A percentile compares a stretch with the other conserved stretches of the same genome.
Evolutionary conservation across 352 stramenopile genomes (phyloP).

Genomic region (Phytophthora chlamydospora): DNA sequence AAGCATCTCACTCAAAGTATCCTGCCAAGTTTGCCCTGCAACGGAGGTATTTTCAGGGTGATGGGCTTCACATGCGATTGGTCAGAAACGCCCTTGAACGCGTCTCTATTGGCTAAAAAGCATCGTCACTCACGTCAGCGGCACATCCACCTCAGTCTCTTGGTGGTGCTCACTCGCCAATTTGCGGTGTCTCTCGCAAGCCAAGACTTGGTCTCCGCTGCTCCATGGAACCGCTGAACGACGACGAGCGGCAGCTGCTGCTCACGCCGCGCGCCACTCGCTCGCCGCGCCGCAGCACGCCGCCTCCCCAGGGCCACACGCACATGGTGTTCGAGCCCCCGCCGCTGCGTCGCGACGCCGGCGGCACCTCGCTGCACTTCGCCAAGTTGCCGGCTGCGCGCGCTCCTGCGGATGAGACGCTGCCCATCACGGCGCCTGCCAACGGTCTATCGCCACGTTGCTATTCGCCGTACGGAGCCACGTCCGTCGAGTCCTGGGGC

Average conservation of each 20-base stretch:
- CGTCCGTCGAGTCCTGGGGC: slow-evolving; percentile 28
- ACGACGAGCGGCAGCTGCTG: slow-evolving; percentile 27
- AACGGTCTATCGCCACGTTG: slow-evolving; percentile 27
- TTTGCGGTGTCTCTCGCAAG: background rate
- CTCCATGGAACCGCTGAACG: slow-evolving; percentile 33
- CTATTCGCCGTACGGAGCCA: slow-evolving; percentile 28
- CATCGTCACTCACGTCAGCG: background rate
- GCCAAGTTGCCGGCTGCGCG: slow-evolving; percentile 17
- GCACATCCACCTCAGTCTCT: too few species aligned
- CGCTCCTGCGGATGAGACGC: slow-evolving; percentile 21
- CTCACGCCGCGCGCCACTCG: slow-evolving; percentile 18
- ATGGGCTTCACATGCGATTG: too few species aligned
- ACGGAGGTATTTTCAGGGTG: too few species aligned
- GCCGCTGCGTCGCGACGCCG: slow-evolving; percentile 63
- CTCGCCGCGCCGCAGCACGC: slow-evolving; percentile 15
- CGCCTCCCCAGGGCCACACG: slow-evolving; percentile 9
- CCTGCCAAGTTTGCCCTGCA: too few species aligned
- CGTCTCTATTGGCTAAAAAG: too few species aligned
- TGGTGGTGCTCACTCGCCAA: slow-evolving; percentile 20
- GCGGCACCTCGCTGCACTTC: slow-evolving; percentile 59
- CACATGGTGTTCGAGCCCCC: slow-evolving; percentile 76
- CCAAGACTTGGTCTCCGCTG: background rate
- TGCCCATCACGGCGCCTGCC: slow-evolving; percentile 20
- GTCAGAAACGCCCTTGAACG: too few species aligned
- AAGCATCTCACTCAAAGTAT: too few species aligned